Conservation (phyloP, 2,329 filamentous ascomycete species). For the Neofusicoccum kwambonambiense region DNA sequence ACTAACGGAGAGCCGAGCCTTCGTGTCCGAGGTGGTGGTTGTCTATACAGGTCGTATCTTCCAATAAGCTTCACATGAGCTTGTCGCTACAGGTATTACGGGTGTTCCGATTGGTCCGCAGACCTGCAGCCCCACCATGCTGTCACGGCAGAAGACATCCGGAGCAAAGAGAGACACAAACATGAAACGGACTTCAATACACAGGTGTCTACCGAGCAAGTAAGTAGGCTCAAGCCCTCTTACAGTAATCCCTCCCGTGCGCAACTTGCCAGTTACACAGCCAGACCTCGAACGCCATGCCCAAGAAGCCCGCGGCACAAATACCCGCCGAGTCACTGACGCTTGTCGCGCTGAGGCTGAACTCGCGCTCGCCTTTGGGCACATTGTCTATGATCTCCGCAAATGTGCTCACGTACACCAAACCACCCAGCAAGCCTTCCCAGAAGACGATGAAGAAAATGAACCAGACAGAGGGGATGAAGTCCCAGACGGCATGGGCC, state of each 20-base stretch:
- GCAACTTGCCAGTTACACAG: conserved; percentile 81
- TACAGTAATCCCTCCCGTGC: conserved; percentile 67
- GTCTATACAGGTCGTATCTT: no score
- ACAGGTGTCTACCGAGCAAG: neutral
- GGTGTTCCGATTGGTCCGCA: no score
- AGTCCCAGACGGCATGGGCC: conserved; percentile 73
- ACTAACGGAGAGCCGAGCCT: no score
- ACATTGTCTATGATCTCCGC: conserved; percentile 88
- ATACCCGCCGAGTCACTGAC: conserved; percentile 92
- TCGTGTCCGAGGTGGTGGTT: no score
- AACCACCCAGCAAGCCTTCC: conserved; percentile 87
- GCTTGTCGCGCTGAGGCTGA: conserved; percentile 83
- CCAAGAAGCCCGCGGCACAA: conserved; percentile 79
- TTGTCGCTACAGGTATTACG: no score
- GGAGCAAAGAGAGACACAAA: neutral
- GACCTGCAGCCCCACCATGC: no score
- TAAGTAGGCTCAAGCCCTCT: conserved; percentile 17
- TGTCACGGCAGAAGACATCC: no score
- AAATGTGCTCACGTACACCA: conserved; percentile 96
- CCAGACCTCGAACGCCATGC: conserved; percentile 77
- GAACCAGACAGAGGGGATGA: conserved; percentile 83
- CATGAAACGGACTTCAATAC: neutral
- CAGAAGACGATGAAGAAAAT: conserved; percentile 85
- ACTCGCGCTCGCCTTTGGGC: conserved; percentile 75
- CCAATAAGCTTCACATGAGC: no score